Evolutionary conservation across 2,329 filamentous ascomycete species (phyloP).

Genomic region (Talaromyces sp.): DNA sequence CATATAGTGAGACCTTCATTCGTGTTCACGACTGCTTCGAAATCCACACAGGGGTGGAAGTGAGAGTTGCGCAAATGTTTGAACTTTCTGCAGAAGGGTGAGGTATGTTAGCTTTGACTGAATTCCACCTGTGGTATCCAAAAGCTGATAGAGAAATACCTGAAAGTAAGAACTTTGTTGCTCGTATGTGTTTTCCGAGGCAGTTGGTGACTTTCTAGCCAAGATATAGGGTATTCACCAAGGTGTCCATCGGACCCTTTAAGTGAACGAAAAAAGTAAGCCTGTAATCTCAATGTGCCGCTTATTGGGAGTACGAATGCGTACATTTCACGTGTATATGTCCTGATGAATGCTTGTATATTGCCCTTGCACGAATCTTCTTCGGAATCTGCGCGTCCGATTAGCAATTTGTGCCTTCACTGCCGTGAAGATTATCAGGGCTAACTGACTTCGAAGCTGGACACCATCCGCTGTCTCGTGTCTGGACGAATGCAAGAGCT

Average conservation of each 20-base stretch:
- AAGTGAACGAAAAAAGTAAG: constrained; percentile 2
- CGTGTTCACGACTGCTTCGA: constrained; percentile 60
- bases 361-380: constrained; percentile 40
- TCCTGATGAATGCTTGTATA: constrained; percentile 32
- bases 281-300: not conserved
- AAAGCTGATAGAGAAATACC: constrained; percentile 27
- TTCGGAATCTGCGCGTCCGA: constrained; percentile 45
- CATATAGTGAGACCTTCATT: constrained; percentile 59
- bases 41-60: constrained; percentile 60
- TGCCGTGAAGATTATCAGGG: constrained; percentile 4
- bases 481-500: constrained; percentile 64
- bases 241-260: constrained; percentile 68
- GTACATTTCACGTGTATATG: constrained; percentile 54
- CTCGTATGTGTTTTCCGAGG: constrained; percentile 29
- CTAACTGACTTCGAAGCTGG: constrained; percentile 62
- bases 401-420: constrained; percentile 17
- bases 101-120: not conserved
- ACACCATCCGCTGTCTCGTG: constrained; percentile 67
- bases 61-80: constrained; percentile 44
- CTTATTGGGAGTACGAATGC: constrained; percentile 21
- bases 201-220: constrained; percentile 53
- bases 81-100: constrained; percentile 28
- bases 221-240: constrained; percentile 66
- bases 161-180: constrained; percentile 21
- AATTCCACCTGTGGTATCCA: not conserved